Base-by-base conservation (phyloP, 2,329 filamentous ascomycete genomes). In the Fusarium setosum region DNA sequence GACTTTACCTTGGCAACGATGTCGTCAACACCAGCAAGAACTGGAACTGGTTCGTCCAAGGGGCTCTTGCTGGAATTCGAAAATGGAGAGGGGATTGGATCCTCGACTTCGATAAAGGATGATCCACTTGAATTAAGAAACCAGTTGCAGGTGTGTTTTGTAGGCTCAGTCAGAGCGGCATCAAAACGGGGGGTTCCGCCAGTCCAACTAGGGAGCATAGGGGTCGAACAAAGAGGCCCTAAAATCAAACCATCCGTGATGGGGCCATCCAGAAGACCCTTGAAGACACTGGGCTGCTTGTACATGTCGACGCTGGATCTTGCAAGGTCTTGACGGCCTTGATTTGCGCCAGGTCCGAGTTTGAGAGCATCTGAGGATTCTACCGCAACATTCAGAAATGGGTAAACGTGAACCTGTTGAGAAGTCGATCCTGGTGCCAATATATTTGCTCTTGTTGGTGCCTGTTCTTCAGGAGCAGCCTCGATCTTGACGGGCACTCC, bases 141-240 rank as follows among this genome's bases (percentile, higher is more conserved):
- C 34, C 53, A 56, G 18, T 41, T 50, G 7, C 53, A 21, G 35
- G n/a, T 4, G 4, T 42, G 34, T 26, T 49, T 41, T 10, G 20
- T n/a, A 12, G 44, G 53, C 6, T 34, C 23, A 5, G 44, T 12
- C 8, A 35, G 9, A 23, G 17, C 12, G 2, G 34, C 34, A 24
- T 56, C n/a, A 2, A 56, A 41, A 10, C 53, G 42, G 18, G 50
- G n/a, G 20, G 50, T 41, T 13, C 42, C 53, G 1, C 53, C 53
- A 11, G 23, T 12, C 53, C 44, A 56, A 18, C 3, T 23, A 11
- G 53, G 53, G n/a, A 40, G 34, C 34, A 29, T 50, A 15, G 42
- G 1, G 1, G 44, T 56, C 3, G 53, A 24, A 18, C 15, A 40
- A 10, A 50, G 24, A 13, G 53, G 53, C 8, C 53, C 44, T 8